Evolutionary conservation across 202 grass and related monocot species (phyloP).

Genomic region (Thinopyrum obtusiflorum): DNA sequence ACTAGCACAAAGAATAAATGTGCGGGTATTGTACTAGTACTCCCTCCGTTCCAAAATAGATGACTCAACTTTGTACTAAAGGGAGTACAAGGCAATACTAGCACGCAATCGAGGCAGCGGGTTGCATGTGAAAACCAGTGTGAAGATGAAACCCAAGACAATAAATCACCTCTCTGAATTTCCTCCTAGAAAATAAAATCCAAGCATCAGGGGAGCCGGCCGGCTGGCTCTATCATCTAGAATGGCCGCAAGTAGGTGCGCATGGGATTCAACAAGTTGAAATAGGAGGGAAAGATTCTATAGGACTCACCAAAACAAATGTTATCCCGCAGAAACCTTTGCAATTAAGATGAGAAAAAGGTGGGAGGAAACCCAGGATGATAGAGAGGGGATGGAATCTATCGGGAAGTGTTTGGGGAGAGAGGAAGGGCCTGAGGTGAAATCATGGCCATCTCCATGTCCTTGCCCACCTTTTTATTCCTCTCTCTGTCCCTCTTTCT

Average conservation of each 20-base stretch:
- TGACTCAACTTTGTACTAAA: too few relatives aligned
- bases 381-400: slow-evolving; percentile 65
- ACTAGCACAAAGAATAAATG: slow-evolving; percentile 26
- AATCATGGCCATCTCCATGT: slow-evolving; percentile 45
- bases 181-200: not conserved
- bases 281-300: slow-evolving; percentile 45
- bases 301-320: slow-evolving; percentile 49
- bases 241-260: not conserved
- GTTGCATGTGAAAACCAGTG: not conserved
- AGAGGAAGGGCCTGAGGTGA: slow-evolving; percentile 24
- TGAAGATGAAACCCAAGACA: slow-evolving; percentile 16
- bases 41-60: too few relatives aligned
- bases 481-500: not conserved
- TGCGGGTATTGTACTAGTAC: not conserved
- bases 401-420: slow-evolving; percentile 48
- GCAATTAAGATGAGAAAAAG: slow-evolving; percentile 51
- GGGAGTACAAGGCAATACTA: slow-evolving; percentile 24
- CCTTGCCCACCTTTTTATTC: not conserved
- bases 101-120: not conserved
- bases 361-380: slow-evolving; percentile 43
- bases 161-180: slow-evolving; percentile 34
- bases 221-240: not conserved
- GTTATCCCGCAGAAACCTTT: slow-evolving; percentile 64
- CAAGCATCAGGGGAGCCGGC: slow-evolving; percentile 1
- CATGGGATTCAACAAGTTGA: slow-evolving; percentile 34